Conservation (phyloP, 352 stramenopile genomes). For the Peronospora farinosa region DNA sequence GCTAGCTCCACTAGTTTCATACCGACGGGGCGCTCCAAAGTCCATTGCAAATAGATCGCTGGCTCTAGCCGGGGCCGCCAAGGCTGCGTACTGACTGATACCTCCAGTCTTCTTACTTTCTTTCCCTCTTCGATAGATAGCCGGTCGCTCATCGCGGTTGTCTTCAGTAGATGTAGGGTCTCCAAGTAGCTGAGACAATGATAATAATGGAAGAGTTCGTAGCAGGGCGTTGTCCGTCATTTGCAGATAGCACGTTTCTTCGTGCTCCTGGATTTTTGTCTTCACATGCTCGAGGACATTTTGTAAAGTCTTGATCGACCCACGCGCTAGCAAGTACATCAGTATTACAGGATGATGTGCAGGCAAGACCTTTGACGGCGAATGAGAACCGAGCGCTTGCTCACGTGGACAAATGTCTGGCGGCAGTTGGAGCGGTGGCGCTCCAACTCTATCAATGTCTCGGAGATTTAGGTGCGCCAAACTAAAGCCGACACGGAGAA, state of each 20-base stretch:
- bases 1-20: constrained; percentile 13
- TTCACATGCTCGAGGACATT: constrained; percentile 52
- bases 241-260: constrained; percentile 71
- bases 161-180: constrained; percentile 13
- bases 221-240: constrained; percentile 59
- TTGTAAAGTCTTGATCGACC: constrained; percentile 59
- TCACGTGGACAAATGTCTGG: neutral
- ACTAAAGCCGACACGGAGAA: constrained; percentile 43
- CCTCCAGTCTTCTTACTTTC: constrained; percentile 2
- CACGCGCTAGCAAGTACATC: constrained; percentile 61
- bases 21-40: constrained; percentile 32
- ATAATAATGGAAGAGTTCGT: constrained; percentile 41
- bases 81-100: constrained; percentile 5
- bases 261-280: constrained; percentile 49
- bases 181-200: constrained; percentile 44
- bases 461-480: constrained; percentile 53
- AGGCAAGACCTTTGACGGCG: constrained; percentile 23
- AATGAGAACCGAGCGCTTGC: constrained; percentile 8
- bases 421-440: constrained; percentile 11
- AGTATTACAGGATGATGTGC: constrained; percentile 57
- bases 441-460: constrained; percentile 33
- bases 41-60: constrained; percentile 74
- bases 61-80: constrained; percentile 38
- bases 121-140: constrained; percentile 41
- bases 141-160: constrained; percentile 37